phyloP scores from a whole-genome alignment of 495 filamentous ascomycete species.

The Neurospora tetrasperma region DNA sequence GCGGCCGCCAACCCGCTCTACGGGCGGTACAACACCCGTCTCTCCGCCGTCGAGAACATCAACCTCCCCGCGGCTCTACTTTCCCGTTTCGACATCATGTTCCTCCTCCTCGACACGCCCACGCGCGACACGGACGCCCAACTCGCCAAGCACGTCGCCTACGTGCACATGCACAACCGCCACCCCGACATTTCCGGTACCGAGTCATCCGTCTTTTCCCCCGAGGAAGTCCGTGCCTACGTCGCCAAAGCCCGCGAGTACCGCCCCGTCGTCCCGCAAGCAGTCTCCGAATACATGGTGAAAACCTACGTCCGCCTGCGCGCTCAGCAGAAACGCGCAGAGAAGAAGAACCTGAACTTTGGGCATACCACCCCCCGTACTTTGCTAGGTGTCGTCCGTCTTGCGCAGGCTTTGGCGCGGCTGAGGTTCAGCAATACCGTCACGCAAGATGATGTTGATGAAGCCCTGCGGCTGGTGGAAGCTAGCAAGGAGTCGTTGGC shows the following conservation, averaged over 20 bases:
- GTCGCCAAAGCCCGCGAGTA: constrained; percentile 84
- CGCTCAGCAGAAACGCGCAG: constrained; percentile 77
- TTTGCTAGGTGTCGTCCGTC: constrained; percentile 70
- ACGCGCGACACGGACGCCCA: constrained; percentile 80
- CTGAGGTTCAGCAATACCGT: constrained; percentile 77
- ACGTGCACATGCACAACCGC: constrained; percentile 93
- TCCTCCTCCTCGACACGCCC: constrained; percentile 90
- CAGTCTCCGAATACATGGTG: constrained; percentile 88
- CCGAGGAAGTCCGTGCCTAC: constrained; percentile 88
- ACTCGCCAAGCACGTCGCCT: constrained; percentile 89
- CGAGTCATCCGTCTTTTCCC: constrained; percentile 60
- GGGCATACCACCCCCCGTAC: constrained; percentile 89
- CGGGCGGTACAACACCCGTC: constrained; percentile 92
- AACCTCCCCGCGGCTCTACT: constrained; percentile 92
- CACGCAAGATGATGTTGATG: constrained; percentile 86
- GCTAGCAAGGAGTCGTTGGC: constrained; percentile 82
- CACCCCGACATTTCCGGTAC: constrained; percentile 68
- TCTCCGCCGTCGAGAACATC: constrained; percentile 97
- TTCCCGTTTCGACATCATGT: constrained; percentile 93
- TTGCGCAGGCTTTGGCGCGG: constrained; percentile 91
- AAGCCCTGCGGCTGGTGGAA: constrained; percentile 82
- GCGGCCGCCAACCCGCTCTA: constrained; percentile 96
- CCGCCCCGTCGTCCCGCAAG: constrained; percentile 72
- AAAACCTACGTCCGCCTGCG: constrained; percentile 91
- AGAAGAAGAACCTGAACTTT: constrained; percentile 80